phyloP scores from a whole-genome alignment of 768 basidiomycete genomes.

The Boletus patriciae region DNA sequence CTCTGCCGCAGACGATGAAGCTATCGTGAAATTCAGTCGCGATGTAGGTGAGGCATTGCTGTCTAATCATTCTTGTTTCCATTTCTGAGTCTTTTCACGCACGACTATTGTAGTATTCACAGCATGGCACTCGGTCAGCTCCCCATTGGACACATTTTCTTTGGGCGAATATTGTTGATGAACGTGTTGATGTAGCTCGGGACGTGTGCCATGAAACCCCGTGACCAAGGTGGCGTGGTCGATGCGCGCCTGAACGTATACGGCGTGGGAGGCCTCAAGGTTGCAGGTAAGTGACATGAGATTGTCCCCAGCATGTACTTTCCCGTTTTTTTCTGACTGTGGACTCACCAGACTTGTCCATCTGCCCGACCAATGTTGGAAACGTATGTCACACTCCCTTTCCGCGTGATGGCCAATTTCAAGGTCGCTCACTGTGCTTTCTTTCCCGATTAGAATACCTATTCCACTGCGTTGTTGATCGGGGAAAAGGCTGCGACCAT shows the following conservation, averaged over 20 bases:
- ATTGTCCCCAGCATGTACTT: too few species aligned
- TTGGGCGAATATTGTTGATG: neutral
- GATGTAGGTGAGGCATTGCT: constrained; percentile 7
- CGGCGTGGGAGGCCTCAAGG: constrained; percentile 56
- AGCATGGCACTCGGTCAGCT: constrained; percentile 20
- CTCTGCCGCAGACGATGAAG: constrained; percentile 35
- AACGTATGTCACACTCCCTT: constrained; percentile 11
- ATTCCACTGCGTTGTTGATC: too few species aligned
- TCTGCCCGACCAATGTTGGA: constrained; percentile 29
- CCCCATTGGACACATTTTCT: too few species aligned
- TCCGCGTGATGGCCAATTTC: too few species aligned
- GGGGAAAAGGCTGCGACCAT: too few species aligned
- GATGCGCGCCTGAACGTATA: constrained; percentile 63
- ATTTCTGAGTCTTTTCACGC: neutral
- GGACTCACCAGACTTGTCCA: constrained; percentile 35
- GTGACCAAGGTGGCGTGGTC: constrained; percentile 59
- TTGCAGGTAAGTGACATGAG: constrained; percentile 46
- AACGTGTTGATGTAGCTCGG: constrained; percentile 45
- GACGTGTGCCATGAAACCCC: constrained; percentile 69
- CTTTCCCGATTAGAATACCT: constrained; percentile 34
- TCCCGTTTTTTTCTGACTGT: neutral
- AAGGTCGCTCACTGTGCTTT: neutral
- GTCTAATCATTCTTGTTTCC: neutral
- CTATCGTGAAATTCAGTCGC: constrained; percentile 30
- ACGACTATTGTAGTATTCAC: neutral